Conservation (phyloP, 345 rosid species). For the Eucalyptus dawsonii region DNA sequence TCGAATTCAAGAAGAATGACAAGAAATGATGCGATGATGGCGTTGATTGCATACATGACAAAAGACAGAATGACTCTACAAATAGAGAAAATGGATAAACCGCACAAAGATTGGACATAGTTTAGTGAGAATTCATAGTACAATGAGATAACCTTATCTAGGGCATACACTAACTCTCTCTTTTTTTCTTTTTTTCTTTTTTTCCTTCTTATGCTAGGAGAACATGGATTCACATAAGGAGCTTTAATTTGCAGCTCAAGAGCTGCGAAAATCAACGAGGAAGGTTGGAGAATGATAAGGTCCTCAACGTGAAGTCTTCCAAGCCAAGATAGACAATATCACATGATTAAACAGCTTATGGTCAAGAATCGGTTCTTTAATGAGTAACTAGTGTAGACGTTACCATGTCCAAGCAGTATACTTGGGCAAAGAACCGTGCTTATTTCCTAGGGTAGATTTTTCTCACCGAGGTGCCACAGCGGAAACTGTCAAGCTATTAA, state of each 20-base stretch:
- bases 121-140: neutral
- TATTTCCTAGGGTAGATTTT: neutral
- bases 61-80: too few relatives aligned
- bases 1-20: too few relatives aligned
- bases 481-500: neutral
- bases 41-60: too few relatives aligned
- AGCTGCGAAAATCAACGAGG: neutral
- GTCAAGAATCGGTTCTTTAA: neutral
- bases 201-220: neutral
- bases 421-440: neutral
- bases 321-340: neutral
- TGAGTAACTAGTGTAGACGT: neutral
- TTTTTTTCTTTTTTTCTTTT: too few relatives aligned
- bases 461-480: neutral
- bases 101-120: too few relatives aligned
- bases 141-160: neutral
- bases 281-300: neutral
- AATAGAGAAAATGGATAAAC: too few relatives aligned
- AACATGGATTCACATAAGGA: neutral
- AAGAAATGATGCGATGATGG: too few relatives aligned
- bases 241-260: neutral
- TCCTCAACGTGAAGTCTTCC: neutral
- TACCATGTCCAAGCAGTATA: neutral
- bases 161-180: neutral
- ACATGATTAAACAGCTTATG: neutral